Evolutionary conservation across 306 rosid species (phyloP).

Genomic region (Casuarina equisetifolia): DNA sequence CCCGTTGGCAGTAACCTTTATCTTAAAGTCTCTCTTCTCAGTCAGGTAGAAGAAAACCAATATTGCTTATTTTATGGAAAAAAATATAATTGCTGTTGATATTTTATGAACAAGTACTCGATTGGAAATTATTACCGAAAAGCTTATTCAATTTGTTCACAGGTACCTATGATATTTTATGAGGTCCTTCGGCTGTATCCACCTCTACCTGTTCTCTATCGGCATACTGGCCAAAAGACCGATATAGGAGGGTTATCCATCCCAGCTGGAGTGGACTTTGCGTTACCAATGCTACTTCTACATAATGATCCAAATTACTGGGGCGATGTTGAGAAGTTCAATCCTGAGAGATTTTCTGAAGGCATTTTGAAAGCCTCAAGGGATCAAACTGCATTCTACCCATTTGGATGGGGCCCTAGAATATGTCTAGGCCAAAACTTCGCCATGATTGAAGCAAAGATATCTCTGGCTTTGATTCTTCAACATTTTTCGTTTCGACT

Average conservation of each 20-base stretch:
- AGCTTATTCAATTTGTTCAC: background rate
- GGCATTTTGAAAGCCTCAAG: conserved; percentile 40
- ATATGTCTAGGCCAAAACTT: conserved; percentile 19
- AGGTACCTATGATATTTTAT: conserved; percentile 23
- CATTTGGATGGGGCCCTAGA: conserved; percentile 56
- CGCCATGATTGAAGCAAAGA: conserved; percentile 1
- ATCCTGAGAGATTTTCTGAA: conserved; percentile 43
- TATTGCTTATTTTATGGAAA: too few relatives aligned
- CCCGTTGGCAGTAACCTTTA: too few relatives aligned
- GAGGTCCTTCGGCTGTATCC: conserved; percentile 34
- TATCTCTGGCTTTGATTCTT: conserved; percentile 45
- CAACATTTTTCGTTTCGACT: conserved; percentile 47
- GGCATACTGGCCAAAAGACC: conserved; percentile 19
- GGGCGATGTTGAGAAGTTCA: conserved; percentile 41
- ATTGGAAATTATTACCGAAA: too few relatives aligned
- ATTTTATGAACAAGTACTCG: too few relatives aligned
- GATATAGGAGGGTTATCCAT: conserved; percentile 32
- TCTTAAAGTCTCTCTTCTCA: too few relatives aligned
- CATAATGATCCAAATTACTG: conserved; percentile 39
- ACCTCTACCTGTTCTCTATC: background rate
- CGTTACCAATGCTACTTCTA: conserved; percentile 25
- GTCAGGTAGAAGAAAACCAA: too few relatives aligned
- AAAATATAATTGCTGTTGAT: too few relatives aligned
- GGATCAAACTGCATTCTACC: conserved; percentile 38
- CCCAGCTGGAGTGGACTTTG: conserved; percentile 37